These are phyloP conservation scores for Penicillium sp. DNA, from an alignment of 2,329 filamentous ascomycete species.

Conservation along the genomic window DNA sequence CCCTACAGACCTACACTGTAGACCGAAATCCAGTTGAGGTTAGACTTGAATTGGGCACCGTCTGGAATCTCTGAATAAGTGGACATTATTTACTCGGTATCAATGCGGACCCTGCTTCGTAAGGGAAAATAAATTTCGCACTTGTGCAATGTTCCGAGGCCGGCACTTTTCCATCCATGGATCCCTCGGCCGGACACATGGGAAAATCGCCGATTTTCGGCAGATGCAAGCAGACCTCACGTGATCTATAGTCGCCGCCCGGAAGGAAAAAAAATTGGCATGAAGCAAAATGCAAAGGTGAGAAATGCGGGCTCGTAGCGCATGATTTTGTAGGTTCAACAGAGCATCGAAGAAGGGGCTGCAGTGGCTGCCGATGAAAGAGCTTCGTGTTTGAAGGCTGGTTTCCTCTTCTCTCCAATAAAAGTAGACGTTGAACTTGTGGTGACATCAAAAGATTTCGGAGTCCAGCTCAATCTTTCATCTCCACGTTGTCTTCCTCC, in stretches of 20 bases:
- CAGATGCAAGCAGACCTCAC: conserved; percentile 20
- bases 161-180: conserved; percentile 21
- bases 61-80: conserved; percentile 20
- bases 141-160: conserved; percentile 12
- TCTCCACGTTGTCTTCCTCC: conserved; percentile 34
- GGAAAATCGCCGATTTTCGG: conserved; percentile 26
- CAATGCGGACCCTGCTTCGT: conserved; percentile 22
- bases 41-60: conserved; percentile 19
- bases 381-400: too few relatives aligned
- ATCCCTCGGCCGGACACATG: conserved; percentile 26
- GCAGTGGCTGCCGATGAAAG: too few relatives aligned
- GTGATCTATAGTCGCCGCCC: conserved; percentile 5
- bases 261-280: too few relatives aligned
- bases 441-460: not conserved
- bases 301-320: conserved; percentile 8
- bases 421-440: not conserved
- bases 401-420: too few relatives aligned
- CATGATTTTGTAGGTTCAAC: conserved; percentile 2
- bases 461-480: conserved; percentile 32
- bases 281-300: not conserved
- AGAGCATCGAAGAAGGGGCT: too few relatives aligned
- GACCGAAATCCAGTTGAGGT: conserved; percentile 13
- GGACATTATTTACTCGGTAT: conserved; percentile 11
- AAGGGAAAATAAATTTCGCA: conserved; percentile 25
- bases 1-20: too few relatives aligned